Evolutionary conservation across 1,139 yeast genomes (phyloP).

Genomic region (Geotrichum reessii): DNA sequence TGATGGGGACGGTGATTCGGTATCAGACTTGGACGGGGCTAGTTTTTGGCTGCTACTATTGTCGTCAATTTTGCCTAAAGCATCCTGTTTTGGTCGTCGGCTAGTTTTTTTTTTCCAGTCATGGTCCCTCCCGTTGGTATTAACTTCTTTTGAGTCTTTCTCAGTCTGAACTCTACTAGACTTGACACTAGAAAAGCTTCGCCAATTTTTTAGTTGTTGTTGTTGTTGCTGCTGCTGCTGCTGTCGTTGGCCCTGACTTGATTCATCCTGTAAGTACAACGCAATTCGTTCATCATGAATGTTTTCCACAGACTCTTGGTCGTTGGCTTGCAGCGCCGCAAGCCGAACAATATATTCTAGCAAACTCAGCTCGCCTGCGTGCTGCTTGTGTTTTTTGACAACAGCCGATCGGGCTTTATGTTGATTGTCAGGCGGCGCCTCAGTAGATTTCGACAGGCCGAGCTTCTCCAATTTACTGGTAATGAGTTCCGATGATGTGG

Average conservation of each 20-base stretch:
- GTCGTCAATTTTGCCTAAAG: neutral
- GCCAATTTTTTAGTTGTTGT: neutral
- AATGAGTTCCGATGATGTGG: neutral
- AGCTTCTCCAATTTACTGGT: neutral
- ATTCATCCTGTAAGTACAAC: constrained; percentile 57
- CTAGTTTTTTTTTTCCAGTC: neutral
- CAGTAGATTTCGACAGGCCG: neutral
- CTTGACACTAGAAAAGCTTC: neutral
- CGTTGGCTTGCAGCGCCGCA: constrained; percentile 57
- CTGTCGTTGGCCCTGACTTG: constrained; percentile 12
- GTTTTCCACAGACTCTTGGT: constrained; percentile 49
- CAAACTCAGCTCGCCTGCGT: constrained; percentile 46
- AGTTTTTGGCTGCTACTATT: neutral
- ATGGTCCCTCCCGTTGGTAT: neutral
- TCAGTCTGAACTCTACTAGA: neutral
- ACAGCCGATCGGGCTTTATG: neutral
- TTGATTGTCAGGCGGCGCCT: neutral
- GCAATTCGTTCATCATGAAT: constrained; percentile 65
- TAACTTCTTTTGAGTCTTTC: neutral
- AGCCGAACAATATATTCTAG: constrained; percentile 63
- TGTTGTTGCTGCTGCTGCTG: neutral
- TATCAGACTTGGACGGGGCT: neutral
- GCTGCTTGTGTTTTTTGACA: neutral
- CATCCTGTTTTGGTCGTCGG: neutral
- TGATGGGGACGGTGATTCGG: neutral